These are phyloP conservation scores for Pseudogymnoascus sp. DNA, from an alignment of 2,329 filamentous ascomycete genomes.

Conservation along the genomic window DNA sequence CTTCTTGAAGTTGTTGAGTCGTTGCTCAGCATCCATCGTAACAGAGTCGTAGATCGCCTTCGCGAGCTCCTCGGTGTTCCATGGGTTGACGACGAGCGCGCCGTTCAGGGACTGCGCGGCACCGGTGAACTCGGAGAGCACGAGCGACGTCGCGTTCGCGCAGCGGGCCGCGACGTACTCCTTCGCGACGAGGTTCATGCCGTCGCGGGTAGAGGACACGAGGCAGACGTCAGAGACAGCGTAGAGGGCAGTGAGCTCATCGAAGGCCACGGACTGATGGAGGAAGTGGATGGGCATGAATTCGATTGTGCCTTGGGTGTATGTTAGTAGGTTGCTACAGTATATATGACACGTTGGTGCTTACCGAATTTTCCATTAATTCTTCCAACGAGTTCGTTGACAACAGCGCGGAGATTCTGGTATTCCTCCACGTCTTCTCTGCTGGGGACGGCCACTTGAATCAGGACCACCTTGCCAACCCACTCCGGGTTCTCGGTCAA, in stretches of 20 bases:
- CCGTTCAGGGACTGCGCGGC: constrained; percentile 93
- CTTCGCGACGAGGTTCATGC: constrained; percentile 98
- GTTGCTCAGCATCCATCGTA: constrained; percentile 87
- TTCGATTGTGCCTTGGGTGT: constrained; percentile 67
- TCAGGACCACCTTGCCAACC: constrained; percentile 94
- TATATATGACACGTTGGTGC: constrained; percentile 16
- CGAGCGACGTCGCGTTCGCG: too few species aligned
- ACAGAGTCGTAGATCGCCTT: constrained; percentile 94
- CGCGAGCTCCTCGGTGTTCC: constrained; percentile 95
- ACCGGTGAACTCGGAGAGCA: constrained; percentile 93
- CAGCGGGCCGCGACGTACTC: constrained; percentile 99
- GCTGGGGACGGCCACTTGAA: constrained; percentile 92
- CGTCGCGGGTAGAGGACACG: constrained; percentile 91
- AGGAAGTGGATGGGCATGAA: constrained; percentile 99
- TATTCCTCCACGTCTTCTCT: constrained; percentile 97
- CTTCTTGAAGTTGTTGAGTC: constrained; percentile 81
- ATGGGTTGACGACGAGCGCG: constrained; percentile 91
- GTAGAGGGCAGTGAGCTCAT: constrained; percentile 90
- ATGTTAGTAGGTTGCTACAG: constrained; percentile 15
- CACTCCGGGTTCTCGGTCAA: constrained; percentile 94
- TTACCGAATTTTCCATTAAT: constrained; percentile 90
- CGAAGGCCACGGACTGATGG: constrained; percentile 91
- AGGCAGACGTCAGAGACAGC: constrained; percentile 86
- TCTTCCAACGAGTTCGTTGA: constrained; percentile 92
- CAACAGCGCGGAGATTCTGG: constrained; percentile 87